These are phyloP conservation scores for Saccharomyces hybrid DNA, from an alignment of 1,139 yeast genomes.

Conservation along the genomic window DNA sequence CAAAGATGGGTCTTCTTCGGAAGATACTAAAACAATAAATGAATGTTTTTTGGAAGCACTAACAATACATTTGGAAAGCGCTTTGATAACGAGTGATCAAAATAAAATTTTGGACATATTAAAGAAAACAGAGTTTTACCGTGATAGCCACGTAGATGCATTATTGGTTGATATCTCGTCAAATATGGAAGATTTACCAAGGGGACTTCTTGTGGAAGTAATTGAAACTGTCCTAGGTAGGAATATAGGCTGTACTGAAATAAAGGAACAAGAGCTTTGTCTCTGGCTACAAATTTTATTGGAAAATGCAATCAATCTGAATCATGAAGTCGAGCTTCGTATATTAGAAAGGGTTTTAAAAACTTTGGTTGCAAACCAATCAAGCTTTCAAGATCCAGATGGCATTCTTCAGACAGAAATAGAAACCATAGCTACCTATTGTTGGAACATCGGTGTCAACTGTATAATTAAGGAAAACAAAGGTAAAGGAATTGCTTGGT, in stretches of 20 bases:
- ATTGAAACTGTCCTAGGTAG: conserved; percentile 3
- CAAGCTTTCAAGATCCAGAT: neutral
- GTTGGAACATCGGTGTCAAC: conserved; percentile 25
- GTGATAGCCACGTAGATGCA: conserved; percentile 1
- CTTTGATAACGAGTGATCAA: neutral
- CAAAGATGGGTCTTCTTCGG: neutral
- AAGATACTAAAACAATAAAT: conserved; percentile 1
- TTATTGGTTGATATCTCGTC: conserved; percentile 3
- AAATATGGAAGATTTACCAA: conserved; percentile 2
- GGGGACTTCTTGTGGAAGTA: conserved; percentile 2
- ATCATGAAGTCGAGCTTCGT: neutral
- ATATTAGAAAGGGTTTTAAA: neutral
- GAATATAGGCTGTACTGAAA: conserved; percentile 2
- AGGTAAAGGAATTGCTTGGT: conserved; percentile 14
- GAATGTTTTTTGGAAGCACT: conserved; percentile 1
- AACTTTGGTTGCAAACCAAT: neutral
- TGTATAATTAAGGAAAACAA: conserved; percentile 13
- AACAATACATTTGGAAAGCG: conserved; percentile 2
- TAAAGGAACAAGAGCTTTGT: conserved; percentile 3
- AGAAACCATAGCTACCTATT: conserved; percentile 18
- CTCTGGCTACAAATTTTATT: conserved; percentile 10
- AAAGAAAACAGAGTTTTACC: neutral
- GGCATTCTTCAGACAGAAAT: conserved; percentile 9
- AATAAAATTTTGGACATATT: conserved; percentile 1
- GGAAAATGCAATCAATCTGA: neutral